Conservation (phyloP, 2,329 filamentous ascomycete species). For the Colletotrichum sp. region DNA sequence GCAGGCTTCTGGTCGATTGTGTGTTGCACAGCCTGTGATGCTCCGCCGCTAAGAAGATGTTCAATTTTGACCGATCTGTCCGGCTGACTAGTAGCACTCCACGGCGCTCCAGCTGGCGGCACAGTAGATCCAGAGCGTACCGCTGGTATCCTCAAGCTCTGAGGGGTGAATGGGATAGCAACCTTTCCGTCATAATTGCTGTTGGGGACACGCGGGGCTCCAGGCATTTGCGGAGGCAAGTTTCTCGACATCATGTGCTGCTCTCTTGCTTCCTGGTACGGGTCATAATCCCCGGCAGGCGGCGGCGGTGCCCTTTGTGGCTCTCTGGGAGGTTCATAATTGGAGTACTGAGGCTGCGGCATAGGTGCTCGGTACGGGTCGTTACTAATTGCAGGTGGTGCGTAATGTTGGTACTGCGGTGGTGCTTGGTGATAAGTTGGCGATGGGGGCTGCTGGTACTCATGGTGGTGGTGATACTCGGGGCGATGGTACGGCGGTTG, state of each 20-base stretch:
- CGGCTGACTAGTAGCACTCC: slow-evolving; percentile 4
- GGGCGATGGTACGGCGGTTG: slow-evolving; percentile 13
- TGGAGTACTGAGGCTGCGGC: background rate
- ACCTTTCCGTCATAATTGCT: slow-evolving; percentile 20
- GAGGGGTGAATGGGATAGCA: slow-evolving; percentile 16
- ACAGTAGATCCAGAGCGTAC: background rate
- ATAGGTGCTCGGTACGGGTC: slow-evolving; percentile 10
- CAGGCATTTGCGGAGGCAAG: background rate
- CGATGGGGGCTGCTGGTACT: slow-evolving; percentile 25
- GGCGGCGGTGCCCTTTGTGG: background rate
- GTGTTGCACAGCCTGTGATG: background rate
- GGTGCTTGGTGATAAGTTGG: slow-evolving; percentile 25
- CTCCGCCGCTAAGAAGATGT: slow-evolving; percentile 20
- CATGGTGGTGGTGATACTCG: slow-evolving; percentile 25
- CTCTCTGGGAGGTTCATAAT: background rate
- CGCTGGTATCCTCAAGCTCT: slow-evolving; percentile 5
- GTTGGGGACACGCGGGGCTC: slow-evolving; percentile 7
- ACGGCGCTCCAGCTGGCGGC: background rate
- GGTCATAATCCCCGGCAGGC: background rate
- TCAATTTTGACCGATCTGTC: slow-evolving; percentile 25
- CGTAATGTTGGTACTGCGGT: slow-evolving; percentile 20
- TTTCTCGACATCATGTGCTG: slow-evolving; percentile 8
- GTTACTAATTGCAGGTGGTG: background rate
- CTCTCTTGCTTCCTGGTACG: slow-evolving; percentile 7
- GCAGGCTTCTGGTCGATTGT: background rate